Percentiles rank a stretch among this genome's conserved stretches.
Conservation (phyloP, 2,329 filamentous ascomycete genomes). For the Phyllachora maydis region DNA sequence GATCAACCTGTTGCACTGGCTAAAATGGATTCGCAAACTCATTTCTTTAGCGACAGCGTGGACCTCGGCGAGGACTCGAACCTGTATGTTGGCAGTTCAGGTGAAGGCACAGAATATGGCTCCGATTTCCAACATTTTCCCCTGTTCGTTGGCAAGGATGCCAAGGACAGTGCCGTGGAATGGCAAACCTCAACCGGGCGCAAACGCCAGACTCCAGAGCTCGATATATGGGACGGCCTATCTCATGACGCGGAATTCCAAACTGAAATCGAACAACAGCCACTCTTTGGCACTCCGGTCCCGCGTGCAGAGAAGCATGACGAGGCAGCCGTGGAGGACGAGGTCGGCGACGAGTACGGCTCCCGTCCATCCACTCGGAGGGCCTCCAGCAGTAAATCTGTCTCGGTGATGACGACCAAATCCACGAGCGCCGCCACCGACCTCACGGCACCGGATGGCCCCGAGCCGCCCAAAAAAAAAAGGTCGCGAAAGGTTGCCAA, state of each 20-base stretch:
- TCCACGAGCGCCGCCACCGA: constrained; percentile 5
- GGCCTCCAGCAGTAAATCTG: constrained; percentile 6
- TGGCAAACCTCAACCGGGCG: background rate
- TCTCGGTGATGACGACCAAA: constrained; percentile 4
- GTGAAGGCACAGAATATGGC: no score
- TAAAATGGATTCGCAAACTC: constrained; percentile 7
- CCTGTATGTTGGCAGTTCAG: no score
- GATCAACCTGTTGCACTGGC: no score
- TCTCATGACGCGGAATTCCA: background rate
- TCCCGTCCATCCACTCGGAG: constrained; percentile 5
- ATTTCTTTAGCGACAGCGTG: constrained; percentile 7
- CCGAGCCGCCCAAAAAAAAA: constrained; percentile 9
- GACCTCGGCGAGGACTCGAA: no score
- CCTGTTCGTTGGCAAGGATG: no score
- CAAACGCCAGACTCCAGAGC: background rate
- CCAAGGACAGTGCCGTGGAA: no score
- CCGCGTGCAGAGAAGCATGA: no score
- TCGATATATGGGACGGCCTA: background rate
- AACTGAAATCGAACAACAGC: no score
- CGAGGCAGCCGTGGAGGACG: no score
- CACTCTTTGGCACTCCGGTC: no score
- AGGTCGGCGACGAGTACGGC: no score
- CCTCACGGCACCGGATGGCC: constrained; percentile 5
- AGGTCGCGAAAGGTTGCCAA: constrained; percentile 7
- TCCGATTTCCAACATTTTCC: no score